Base-by-base conservation (phyloP, 495 filamentous ascomycete genomes). In the Penicillium canariense region DNA sequence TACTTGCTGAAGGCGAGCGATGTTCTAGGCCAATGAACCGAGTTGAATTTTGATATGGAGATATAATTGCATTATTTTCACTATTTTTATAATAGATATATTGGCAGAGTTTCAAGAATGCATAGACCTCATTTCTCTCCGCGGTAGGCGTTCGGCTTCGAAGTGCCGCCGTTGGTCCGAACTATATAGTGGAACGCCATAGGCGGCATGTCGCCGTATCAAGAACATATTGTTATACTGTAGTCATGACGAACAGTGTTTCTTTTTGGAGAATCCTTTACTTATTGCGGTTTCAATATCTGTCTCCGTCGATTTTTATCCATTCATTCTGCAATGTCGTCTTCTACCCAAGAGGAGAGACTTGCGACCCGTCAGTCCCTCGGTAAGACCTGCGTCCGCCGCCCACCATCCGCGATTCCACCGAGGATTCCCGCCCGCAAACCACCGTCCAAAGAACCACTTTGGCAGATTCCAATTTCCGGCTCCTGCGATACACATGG, bases 351-450 rank as follows among this genome's bases (percentile, higher is more conserved):
- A 26, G 28, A 27, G 34, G 20, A 18, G 30, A n/a, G 30, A 27
- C 34, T 50, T 2, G 10, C 31, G n/a, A 18, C 12, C 51, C 51
- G 28, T 27, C 38, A 36, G 28, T 43, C 32, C 51, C 61, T 63
- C 63, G 60, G 63, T 47, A 52, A 48, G 52, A 44, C 53, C 38
- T 31, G 26, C 25, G 20, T 34, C n/a, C 22, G 28, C 50, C 51
- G 18, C 39, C 30, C 31, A 50, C 57, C 20, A 36, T 30, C 61
- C 65, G 62, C 51, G 48, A 65, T 60, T 62, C 35, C 56, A 52
- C 59, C 61, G 64, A 67, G 52, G 43, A 65, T 54, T 54, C 25
- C 61, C 64, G 54, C 44, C 20, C 20, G 44, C 25, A 50, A 35
- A 25, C 25, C 20, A 48, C 22, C 3, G n/a, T 46, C 30, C 5